A percentile compares a stretch with the other conserved stretches of the same genome.
These are phyloP conservation scores for Omphalotus olearius DNA, from an alignment of 1,284 basidiomycete species.

Conservation along the genomic window DNA sequence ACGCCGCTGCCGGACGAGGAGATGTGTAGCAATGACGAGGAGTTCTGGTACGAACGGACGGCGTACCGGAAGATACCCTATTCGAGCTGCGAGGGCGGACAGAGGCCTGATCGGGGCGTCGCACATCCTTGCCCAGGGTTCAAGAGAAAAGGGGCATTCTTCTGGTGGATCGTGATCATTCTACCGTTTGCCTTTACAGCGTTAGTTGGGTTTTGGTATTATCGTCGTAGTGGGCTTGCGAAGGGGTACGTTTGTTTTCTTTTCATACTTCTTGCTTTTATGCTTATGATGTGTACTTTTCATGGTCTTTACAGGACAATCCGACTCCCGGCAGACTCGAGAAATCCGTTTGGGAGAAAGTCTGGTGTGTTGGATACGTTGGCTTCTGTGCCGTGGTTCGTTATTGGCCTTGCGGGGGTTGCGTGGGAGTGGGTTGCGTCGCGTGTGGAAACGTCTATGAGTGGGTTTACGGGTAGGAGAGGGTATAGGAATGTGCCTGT, in stretches of 20 bases:
- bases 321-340: slow-evolving; percentile 61
- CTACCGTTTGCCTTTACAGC: slow-evolving; percentile 74
- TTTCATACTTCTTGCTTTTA: slow-evolving; percentile 5
- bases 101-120: slow-evolving; percentile 66
- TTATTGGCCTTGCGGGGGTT: slow-evolving; percentile 73
- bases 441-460: slow-evolving; percentile 35
- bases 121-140: slow-evolving; percentile 79
- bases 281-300: not conserved
- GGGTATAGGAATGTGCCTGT: slow-evolving; percentile 83
- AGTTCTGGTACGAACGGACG: slow-evolving; percentile 90
- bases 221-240: slow-evolving; percentile 60
- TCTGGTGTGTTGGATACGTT: slow-evolving; percentile 63
- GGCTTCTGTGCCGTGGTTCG: slow-evolving; percentile 83
- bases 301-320: slow-evolving; percentile 54
- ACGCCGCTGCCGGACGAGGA: slow-evolving; percentile 55
- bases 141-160: slow-evolving; percentile 63
- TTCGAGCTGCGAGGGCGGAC: slow-evolving; percentile 78
- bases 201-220: slow-evolving; percentile 77
- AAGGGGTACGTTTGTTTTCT: slow-evolving; percentile 59
- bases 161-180: slow-evolving; percentile 78
- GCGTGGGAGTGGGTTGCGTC: slow-evolving; percentile 64
- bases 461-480: slow-evolving; percentile 43
- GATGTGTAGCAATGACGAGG: slow-evolving; percentile 58
- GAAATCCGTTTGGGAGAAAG: slow-evolving; percentile 37
- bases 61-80: slow-evolving; percentile 86